Evolutionary conservation across 768 basidiomycete species (phyloP).

Genomic region (Phylloporus sp.): DNA sequence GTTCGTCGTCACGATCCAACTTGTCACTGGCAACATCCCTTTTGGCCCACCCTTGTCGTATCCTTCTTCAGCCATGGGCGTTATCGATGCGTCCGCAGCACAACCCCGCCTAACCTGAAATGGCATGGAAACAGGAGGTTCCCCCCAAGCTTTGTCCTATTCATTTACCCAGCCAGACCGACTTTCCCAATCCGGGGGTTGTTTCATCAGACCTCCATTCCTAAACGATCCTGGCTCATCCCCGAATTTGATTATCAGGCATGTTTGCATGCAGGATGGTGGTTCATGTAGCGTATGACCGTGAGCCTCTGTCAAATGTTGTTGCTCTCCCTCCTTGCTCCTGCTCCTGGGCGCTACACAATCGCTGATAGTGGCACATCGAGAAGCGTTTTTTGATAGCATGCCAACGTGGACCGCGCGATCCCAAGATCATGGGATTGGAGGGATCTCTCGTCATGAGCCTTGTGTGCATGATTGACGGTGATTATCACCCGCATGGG

Average conservation of each 20-base stretch:
- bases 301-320: constrained; percentile 2
- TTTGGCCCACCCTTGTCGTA: constrained; percentile 8
- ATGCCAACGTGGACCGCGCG: not conserved
- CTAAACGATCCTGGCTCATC: not conserved
- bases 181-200: not conserved
- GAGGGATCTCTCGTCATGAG: constrained; percentile 4
- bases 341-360: not conserved
- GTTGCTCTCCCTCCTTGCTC: not conserved
- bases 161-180: constrained; percentile 2
- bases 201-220: constrained; percentile 12
- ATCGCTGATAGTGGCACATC: constrained; percentile 1
- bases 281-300: constrained; percentile 10
- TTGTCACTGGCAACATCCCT: not conserved
- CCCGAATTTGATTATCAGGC: constrained; percentile 15
- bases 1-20: constrained; percentile 1
- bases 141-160: not conserved
- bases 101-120: constrained; percentile 8
- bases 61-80: constrained; percentile 12
- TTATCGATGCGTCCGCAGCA: constrained; percentile 14
- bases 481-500: constrained; percentile 23
- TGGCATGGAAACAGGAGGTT: constrained; percentile 19
- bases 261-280: constrained; percentile 9
- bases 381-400: constrained; percentile 3
- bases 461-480: constrained; percentile 15
- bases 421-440: constrained; percentile 9